A percentile compares a stretch with the other conserved stretches of the same genome.
phyloP scores from a whole-genome alignment of 768 basidiomycete species.

The Mycena galopus region DNA sequence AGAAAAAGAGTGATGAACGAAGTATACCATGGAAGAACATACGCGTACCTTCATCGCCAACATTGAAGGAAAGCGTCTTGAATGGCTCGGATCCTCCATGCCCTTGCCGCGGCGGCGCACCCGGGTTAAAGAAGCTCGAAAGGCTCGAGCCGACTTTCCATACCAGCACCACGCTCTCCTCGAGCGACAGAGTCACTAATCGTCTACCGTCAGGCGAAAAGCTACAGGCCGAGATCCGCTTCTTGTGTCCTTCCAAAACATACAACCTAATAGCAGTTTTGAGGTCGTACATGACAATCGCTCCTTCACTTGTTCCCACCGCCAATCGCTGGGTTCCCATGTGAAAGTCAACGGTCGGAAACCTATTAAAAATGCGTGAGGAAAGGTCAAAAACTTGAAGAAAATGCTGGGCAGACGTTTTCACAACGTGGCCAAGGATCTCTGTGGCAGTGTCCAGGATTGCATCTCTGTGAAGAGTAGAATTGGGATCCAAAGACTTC shows the following conservation, averaged over 20 bases:
- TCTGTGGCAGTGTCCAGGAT: constrained; percentile 93
- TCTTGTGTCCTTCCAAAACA: constrained; percentile 92
- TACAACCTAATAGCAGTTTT: constrained; percentile 96
- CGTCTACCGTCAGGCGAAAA: constrained; percentile 96
- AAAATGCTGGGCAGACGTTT: constrained; percentile 70
- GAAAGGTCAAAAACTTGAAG: neutral
- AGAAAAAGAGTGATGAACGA: neutral
- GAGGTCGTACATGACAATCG: constrained; percentile 95
- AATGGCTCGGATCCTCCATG: constrained; percentile 85
- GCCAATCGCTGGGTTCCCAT: constrained; percentile 88
- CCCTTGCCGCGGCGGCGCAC: constrained; percentile 92
- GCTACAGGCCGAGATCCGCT: constrained; percentile 83
- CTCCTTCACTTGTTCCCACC: constrained; percentile 95
- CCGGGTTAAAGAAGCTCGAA: constrained; percentile 90
- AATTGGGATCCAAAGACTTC: constrained; percentile 95
- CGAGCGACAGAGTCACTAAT: constrained; percentile 88
- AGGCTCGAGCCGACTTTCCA: constrained; percentile 98
- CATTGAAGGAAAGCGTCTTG: constrained; percentile 88
- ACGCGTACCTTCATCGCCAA: constrained; percentile 83
- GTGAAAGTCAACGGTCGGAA: constrained; percentile 95
- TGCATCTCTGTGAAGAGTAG: constrained; percentile 79
- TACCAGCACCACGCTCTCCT: constrained; percentile 86
- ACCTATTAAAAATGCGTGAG: constrained; percentile 58
- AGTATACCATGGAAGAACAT: neutral
- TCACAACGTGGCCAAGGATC: constrained; percentile 94